Percentiles rank a stretch among this genome's conserved stretches.
These are phyloP conservation scores for Tilletia walkeri DNA, from an alignment of 1,284 basidiomycete genomes.

Conservation along the genomic window DNA sequence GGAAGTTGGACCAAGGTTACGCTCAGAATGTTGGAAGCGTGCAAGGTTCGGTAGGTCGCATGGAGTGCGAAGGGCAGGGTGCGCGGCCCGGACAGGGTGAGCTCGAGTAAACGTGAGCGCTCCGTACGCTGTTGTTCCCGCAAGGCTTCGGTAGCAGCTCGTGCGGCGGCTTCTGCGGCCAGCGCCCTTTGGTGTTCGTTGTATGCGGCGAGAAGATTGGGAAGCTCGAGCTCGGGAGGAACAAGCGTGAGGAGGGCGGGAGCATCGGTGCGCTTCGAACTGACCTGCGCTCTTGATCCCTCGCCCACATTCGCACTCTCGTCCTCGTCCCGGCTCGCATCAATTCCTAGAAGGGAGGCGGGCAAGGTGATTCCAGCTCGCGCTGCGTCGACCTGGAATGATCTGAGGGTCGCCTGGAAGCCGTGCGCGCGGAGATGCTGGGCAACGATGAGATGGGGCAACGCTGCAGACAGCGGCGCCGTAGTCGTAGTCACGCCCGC, in stretches of 20 bases:
- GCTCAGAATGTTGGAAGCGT: constrained; percentile 47
- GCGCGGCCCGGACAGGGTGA: constrained; percentile 24
- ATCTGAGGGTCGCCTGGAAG: background rate
- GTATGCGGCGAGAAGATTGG: constrained; percentile 8
- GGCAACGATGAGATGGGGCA: constrained; percentile 12
- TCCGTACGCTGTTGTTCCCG: background rate
- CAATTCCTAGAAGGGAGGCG: background rate
- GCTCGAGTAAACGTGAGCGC: constrained; percentile 26
- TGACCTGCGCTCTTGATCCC: no score
- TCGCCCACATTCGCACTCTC: no score
- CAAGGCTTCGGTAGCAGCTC: background rate
- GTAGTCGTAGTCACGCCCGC: no score
- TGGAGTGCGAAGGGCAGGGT: constrained; percentile 26
- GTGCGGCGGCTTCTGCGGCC: background rate
- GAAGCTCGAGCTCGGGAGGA: constrained; percentile 1
- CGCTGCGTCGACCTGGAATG: constrained; percentile 8
- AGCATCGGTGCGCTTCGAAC: background rate
- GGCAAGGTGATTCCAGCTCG: background rate
- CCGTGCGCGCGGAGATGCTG: constrained; percentile 13
- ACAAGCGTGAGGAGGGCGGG: background rate
- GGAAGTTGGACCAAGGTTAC: constrained; percentile 29
- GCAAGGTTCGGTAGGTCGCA: constrained; percentile 33
- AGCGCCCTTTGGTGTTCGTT: background rate
- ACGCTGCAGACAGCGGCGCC: no score
- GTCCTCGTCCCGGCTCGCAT: background rate